phyloP scores from a whole-genome alignment of 2,329 filamentous ascomycete genomes.

The Cordyceps pruinosa region DNA sequence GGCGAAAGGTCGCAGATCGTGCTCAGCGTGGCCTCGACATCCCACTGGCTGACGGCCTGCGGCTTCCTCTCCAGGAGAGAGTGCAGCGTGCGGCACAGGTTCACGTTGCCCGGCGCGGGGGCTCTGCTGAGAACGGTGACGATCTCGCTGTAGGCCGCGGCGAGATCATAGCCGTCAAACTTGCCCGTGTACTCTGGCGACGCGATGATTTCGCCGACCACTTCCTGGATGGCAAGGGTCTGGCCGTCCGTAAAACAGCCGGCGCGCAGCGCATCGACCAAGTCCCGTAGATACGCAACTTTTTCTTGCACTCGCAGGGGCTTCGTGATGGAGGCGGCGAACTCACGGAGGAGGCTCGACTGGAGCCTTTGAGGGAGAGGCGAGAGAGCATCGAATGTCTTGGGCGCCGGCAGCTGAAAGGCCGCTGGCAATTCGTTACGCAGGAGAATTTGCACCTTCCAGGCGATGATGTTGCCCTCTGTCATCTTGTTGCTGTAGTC shows the following conservation, averaged over 20 bases:
- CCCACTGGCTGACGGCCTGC: constrained; percentile 49
- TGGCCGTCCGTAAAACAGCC: constrained; percentile 31
- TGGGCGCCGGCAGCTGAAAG: constrained; percentile 27
- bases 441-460: constrained; percentile 40
- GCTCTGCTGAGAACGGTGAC: constrained; percentile 24
- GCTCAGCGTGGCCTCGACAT: constrained; percentile 46
- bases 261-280: constrained; percentile 28
- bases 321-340: constrained; percentile 26
- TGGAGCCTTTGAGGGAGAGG: constrained; percentile 24
- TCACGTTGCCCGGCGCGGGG: constrained; percentile 26
- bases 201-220: constrained; percentile 34
- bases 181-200: constrained; percentile 23
- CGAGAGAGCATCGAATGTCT: constrained; percentile 25
- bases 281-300: constrained; percentile 32
- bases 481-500: constrained; percentile 27
- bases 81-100: constrained; percentile 35
- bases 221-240: constrained; percentile 36
- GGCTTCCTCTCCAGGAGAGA: constrained; percentile 44
- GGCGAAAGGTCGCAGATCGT: constrained; percentile 33
- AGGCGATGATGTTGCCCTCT: constrained; percentile 33
- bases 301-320: constrained; percentile 26
- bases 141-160: constrained; percentile 36
- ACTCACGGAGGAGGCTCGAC: constrained; percentile 26
- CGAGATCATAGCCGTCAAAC: constrained; percentile 30
- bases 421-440: constrained; percentile 28